Evolutionary conservation across 2,329 filamentous ascomycete genomes (phyloP), one percentile per base, ranked within the genome.

Genomic region (Sclerotinia subarctica): DNA sequence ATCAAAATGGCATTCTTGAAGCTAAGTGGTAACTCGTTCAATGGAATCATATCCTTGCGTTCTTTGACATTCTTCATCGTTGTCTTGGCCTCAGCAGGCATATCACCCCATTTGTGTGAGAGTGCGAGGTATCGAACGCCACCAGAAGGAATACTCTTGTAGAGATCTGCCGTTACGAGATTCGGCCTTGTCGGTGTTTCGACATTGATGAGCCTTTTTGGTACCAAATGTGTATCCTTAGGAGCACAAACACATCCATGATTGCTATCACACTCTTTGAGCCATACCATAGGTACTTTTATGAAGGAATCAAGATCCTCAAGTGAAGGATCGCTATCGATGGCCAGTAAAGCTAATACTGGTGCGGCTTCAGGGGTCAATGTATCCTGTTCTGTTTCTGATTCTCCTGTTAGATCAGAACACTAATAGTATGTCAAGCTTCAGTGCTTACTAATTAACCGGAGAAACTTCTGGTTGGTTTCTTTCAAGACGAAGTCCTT

Each of bases 1-100:
- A 78, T 59, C 1, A 38, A 24, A 51, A 78, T 73, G 8, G 76
- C 74, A 46, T 78, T 75, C 17, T 57, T 73, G 35, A 77, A 74
- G 19, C 70, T 72, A 35, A 68, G 69, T 17, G 74, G 73, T 11
- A 76, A 56, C 24, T 66, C 68, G 5, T 67, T 68, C 15, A 74
- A 56, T 2, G 24, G 19, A 19, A 73, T 69, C 7, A 57, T 67
- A 26, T 49, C 58, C 44, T 62, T 51, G 5, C 59, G 29, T 26
- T 47, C 21, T 49, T 64, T 6, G 24, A 68, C 21, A 17, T 38
- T 70, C n/a, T 49, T 26, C 35, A 29, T 26, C 68, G 56, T 49
- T 46, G 68, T 44, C 4, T 15, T 29, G 1, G n/a, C 35, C 3
- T 29, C 66, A 69, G 10, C 58, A 64, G 67, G 38, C 57, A 63